Evolutionary conservation across 1,284 basidiomycete genomes (phyloP).

Genomic region (Porogramme epimiltina): DNA sequence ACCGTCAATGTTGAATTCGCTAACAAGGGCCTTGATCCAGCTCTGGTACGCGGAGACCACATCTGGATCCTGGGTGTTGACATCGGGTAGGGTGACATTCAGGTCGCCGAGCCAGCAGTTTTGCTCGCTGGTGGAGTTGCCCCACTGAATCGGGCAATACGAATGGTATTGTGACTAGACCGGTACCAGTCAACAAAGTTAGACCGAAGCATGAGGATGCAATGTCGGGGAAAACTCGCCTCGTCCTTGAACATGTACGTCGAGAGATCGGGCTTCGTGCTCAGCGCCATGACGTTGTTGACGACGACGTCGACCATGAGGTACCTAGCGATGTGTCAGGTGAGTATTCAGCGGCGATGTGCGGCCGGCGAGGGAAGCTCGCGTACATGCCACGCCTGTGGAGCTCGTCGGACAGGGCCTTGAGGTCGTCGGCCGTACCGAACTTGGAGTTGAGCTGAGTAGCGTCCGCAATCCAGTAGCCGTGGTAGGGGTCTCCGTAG

Average conservation of each 20-base stretch:
- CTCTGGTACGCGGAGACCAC: slow-evolving; percentile 60
- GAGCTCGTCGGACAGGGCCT: slow-evolving; percentile 63
- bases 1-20: slow-evolving; percentile 68
- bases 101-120: slow-evolving; percentile 78
- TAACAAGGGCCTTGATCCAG: slow-evolving; percentile 67
- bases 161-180: slow-evolving; percentile 59
- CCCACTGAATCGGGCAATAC: slow-evolving; percentile 70
- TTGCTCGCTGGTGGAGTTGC: slow-evolving; percentile 66
- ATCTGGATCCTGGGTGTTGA: slow-evolving; percentile 67
- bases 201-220: not conserved
- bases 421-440: slow-evolving; percentile 72
- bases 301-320: slow-evolving; percentile 83
- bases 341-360: not conserved
- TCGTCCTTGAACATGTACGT: slow-evolving; percentile 64
- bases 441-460: slow-evolving; percentile 70
- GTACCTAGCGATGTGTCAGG: slow-evolving; percentile 42
- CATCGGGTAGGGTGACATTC: slow-evolving; percentile 69
- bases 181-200: not conserved
- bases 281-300: slow-evolving; percentile 72
- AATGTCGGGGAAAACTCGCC: slow-evolving; percentile 31
- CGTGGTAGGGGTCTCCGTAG: slow-evolving; percentile 74
- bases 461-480: slow-evolving; percentile 70
- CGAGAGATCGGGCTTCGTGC: slow-evolving; percentile 54
- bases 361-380: not conserved
- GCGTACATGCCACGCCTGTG: slow-evolving; percentile 71